These are phyloP conservation scores for Penicillium atrosanguineum DNA, from an alignment of 495 filamentous ascomycete species.

Conservation along the genomic window DNA sequence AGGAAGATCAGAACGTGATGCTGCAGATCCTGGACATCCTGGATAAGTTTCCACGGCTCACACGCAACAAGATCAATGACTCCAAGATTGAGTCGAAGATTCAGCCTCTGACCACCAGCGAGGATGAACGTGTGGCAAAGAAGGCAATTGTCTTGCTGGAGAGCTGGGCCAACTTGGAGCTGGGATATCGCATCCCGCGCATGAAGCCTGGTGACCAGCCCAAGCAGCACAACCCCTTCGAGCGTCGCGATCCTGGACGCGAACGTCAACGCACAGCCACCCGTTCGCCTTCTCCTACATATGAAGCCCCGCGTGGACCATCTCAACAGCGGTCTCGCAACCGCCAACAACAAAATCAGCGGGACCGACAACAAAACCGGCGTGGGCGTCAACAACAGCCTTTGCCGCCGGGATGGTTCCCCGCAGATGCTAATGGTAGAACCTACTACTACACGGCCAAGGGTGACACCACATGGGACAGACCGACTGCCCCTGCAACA, in stretches of 20 bases:
- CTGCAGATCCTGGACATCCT: slow-evolving; percentile 89
- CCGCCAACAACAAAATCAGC: slow-evolving; percentile 53
- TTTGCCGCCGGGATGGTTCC: slow-evolving; percentile 79
- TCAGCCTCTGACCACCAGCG: slow-evolving; percentile 61
- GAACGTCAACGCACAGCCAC: slow-evolving; percentile 53
- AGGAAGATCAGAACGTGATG: slow-evolving; percentile 83
- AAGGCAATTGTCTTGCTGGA: slow-evolving; percentile 71
- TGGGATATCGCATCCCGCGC: slow-evolving; percentile 93
- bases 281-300: slow-evolving; percentile 50
- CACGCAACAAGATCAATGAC: slow-evolving; percentile 94
- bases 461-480: slow-evolving; percentile 75
- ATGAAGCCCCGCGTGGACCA: slow-evolving; percentile 49
- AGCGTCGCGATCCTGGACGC: slow-evolving; percentile 65
- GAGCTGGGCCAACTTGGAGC: slow-evolving; percentile 83
- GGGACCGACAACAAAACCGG: slow-evolving; percentile 35
- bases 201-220: slow-evolving; percentile 63
- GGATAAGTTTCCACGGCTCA: slow-evolving; percentile 82
- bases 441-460: slow-evolving; percentile 77
- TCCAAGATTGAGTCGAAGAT: slow-evolving; percentile 92
- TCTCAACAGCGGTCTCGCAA: slow-evolving; percentile 60
- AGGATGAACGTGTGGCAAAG: slow-evolving; percentile 70
- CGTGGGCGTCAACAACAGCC: slow-evolving; percentile 47
- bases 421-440: slow-evolving; percentile 56
- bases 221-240: slow-evolving; percentile 55
- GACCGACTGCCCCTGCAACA: slow-evolving; percentile 65